These are phyloP conservation scores for Sporothrix pseudoabietina DNA, from an alignment of 2,329 filamentous ascomycete species.

Conservation along the genomic window DNA sequence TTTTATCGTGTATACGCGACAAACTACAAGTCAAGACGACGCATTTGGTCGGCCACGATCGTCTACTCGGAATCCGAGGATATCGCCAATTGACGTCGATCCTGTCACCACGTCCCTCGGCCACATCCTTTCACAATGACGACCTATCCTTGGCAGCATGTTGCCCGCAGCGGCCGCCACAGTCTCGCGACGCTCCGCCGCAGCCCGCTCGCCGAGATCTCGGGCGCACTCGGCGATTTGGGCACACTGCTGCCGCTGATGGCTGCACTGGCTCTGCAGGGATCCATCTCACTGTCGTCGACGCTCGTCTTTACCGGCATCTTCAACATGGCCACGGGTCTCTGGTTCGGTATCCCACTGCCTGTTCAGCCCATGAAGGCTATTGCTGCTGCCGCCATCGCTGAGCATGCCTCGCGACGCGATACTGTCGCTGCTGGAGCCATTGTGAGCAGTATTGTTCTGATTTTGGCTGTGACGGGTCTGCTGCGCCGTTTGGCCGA, in stretches of 20 bases:
- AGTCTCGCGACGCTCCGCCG: constrained; percentile 54
- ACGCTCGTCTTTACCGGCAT: constrained; percentile 87
- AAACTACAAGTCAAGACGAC: not conserved
- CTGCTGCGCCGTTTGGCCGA: constrained; percentile 72
- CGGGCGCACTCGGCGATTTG: constrained; percentile 82
- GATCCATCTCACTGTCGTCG: constrained; percentile 76
- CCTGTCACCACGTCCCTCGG: not conserved
- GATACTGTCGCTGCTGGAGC: constrained; percentile 82
- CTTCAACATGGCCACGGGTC: constrained; percentile 81
- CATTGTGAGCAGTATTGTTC: constrained; percentile 72
- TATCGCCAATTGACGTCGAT: not conserved
- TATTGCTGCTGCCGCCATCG: constrained; percentile 87
- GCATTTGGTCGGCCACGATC: not conserved
- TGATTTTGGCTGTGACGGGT: constrained; percentile 77
- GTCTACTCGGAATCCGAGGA: not conserved
- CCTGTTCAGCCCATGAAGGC: constrained; percentile 90
- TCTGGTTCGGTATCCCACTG: constrained; percentile 82
- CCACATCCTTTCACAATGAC: not conserved
- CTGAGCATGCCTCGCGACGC: constrained; percentile 63
- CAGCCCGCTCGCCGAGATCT: constrained; percentile 69
- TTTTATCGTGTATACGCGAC: not conserved
- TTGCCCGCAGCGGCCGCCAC: constrained; percentile 46
- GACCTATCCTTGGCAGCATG: constrained; percentile 31
- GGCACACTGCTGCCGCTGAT: constrained; percentile 88
- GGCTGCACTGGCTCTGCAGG: constrained; percentile 77